A percentile compares a stretch with the other conserved stretches of the same genome.
Evolutionary conservation across 768 basidiomycete species (phyloP).

Genomic region (Megacollybia marginata): DNA sequence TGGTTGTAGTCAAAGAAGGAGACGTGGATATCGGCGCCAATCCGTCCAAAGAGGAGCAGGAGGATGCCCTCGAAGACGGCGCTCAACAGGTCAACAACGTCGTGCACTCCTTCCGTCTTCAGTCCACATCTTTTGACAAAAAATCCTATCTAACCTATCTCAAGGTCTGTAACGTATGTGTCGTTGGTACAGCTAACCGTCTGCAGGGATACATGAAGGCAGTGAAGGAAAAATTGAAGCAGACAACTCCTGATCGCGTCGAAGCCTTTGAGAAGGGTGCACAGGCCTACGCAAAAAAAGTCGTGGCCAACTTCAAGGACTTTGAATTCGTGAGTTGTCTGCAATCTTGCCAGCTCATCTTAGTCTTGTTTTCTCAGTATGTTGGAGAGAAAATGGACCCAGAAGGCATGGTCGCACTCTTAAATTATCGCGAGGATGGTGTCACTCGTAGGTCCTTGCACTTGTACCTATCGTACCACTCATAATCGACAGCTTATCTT

Average conservation of each 20-base stretch:
- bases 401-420: constrained; percentile 91
- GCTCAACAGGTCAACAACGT: constrained; percentile 80
- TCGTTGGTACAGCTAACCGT: constrained; percentile 1
- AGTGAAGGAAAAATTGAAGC: constrained; percentile 59
- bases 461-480: not conserved
- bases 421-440: constrained; percentile 92
- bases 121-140: constrained; percentile 80
- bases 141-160: constrained; percentile 77
- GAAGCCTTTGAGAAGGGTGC: constrained; percentile 80
- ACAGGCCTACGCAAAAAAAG: constrained; percentile 72
- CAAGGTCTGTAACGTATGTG: constrained; percentile 45
- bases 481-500: constrained; percentile 58
- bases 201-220: constrained; percentile 88
- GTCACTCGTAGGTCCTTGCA: constrained; percentile 56
- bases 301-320: constrained; percentile 86
- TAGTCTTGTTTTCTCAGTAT: constrained; percentile 37
- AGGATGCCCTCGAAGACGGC: constrained; percentile 78
- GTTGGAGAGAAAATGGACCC: constrained; percentile 68
- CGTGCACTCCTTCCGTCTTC: constrained; percentile 86
- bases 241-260: constrained; percentile 53
- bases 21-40: constrained; percentile 94
- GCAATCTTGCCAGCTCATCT: not conserved
- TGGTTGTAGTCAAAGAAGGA: constrained; percentile 65
- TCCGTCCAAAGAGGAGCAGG: constrained; percentile 82
- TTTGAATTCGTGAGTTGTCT: constrained; percentile 73